Evolutionary conservation across 2,329 filamentous ascomycete species (phyloP).

Genomic region (Sphaerulina musiva): DNA sequence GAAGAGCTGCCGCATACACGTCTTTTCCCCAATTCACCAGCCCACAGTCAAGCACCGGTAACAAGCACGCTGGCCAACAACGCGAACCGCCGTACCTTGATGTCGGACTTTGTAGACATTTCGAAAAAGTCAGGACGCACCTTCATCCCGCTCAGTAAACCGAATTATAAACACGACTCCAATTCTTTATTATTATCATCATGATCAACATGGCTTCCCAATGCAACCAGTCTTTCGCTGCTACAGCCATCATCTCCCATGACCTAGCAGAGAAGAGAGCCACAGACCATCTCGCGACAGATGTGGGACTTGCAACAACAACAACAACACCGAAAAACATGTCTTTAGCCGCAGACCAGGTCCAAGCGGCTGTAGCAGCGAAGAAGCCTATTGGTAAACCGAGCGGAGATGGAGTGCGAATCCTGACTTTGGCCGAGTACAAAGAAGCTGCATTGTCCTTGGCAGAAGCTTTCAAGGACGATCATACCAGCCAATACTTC

Average conservation of each 20-base stretch:
- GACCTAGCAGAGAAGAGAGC: constrained; percentile 31
- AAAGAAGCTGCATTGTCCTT: constrained; percentile 65
- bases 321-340: background rate
- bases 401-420: constrained; percentile 52
- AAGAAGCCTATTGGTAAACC: background rate
- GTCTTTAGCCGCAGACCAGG: constrained; percentile 13
- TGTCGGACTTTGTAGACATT: constrained; percentile 36
- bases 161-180: constrained; percentile 30
- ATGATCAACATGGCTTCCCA: constrained; percentile 41
- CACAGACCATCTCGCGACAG: constrained; percentile 29
- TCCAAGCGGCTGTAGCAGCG: constrained; percentile 5
- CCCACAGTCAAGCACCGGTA: background rate
- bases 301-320: constrained; percentile 7
- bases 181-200: constrained; percentile 32
- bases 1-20: constrained; percentile 16
- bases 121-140: constrained; percentile 43
- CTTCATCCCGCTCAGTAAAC: constrained; percentile 41
- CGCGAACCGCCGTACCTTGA: constrained; percentile 22
- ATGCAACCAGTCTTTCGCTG: constrained; percentile 27
- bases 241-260: constrained; percentile 25
- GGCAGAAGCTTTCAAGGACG: constrained; percentile 69
- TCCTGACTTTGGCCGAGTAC: constrained; percentile 60
- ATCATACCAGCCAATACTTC: constrained; percentile 69
- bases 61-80: constrained; percentile 8
- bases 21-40: background rate